A percentile compares a stretch with the other conserved stretches of the same genome.
phyloP scores from a whole-genome alignment of 163 green algal species.

The Chloroidium sp. region DNA sequence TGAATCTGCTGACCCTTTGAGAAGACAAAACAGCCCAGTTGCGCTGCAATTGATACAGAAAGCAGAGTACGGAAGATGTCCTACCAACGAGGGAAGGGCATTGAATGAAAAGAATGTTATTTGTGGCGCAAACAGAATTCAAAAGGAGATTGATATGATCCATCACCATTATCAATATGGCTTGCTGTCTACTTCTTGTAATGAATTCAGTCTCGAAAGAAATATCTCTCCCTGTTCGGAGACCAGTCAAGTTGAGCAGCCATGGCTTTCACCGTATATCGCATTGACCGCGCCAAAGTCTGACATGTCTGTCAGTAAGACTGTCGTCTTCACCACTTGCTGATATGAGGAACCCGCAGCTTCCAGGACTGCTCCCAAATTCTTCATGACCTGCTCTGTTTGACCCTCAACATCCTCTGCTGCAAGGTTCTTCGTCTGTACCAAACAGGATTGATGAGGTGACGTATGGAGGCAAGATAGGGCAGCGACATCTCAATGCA shows the following conservation, averaged over 20 bases:
- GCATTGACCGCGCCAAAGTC: conserved; percentile 93
- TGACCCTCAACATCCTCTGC: conserved; percentile 24
- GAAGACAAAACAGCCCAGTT: no score
- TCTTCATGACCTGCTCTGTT: conserved; percentile 87
- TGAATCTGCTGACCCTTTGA: no score
- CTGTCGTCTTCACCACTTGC: conserved; percentile 86
- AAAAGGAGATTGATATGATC: not conserved
- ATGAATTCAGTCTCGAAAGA: no score
- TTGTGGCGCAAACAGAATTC: no score
- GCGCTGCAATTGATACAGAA: no score
- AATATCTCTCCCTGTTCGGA: not conserved
- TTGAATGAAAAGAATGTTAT: no score
- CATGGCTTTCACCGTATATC: conserved; percentile 56
- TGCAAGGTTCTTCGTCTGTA: conserved; percentile 4
- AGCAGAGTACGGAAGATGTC: no score
- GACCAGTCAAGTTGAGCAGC: not conserved
- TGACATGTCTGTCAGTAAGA: conserved; percentile 74
- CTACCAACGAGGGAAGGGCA: no score
- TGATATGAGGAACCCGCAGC: conserved; percentile 66
- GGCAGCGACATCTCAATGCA: no score
- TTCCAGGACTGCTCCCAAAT: conserved; percentile 88
- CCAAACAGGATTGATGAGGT: no score
- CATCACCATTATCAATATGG: not conserved
- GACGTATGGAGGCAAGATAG: no score
- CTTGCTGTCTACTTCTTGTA: no score